Evolutionary conservation across 495 filamentous ascomycete genomes (phyloP).

Genomic region (Tuber melanosporum): DNA sequence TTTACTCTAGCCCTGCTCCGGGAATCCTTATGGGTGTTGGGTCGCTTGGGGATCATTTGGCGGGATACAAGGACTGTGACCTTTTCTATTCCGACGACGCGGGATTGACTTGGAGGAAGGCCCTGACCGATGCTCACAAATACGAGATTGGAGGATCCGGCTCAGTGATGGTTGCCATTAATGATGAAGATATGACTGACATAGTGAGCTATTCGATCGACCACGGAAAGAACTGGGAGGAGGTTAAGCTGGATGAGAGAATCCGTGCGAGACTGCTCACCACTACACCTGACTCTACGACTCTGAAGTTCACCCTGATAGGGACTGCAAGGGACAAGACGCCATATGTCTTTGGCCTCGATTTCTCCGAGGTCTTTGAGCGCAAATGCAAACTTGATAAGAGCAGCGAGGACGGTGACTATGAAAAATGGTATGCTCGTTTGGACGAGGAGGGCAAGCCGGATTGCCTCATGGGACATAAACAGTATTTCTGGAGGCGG

Average conservation of each 20-base stretch:
- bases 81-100: slow-evolving; percentile 88
- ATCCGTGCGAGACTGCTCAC: slow-evolving; percentile 64
- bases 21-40: slow-evolving; percentile 89
- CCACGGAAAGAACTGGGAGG: slow-evolving; percentile 75
- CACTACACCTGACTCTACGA: slow-evolving; percentile 83
- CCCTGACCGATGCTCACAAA: slow-evolving; percentile 73
- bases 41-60: slow-evolving; percentile 69
- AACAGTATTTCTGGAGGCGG: slow-evolving; percentile 70
- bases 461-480: slow-evolving; percentile 90
- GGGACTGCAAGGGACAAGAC: slow-evolving; percentile 48
- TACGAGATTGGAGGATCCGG: slow-evolving; percentile 94
- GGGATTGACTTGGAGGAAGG: slow-evolving; percentile 71
- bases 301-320: slow-evolving; percentile 76
- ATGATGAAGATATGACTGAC: slow-evolving; percentile 58
- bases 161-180: slow-evolving; percentile 73
- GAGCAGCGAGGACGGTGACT: slow-evolving; percentile 50
- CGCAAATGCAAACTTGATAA: slow-evolving; percentile 62
- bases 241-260: slow-evolving; percentile 55
- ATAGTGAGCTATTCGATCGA: slow-evolving; percentile 74
- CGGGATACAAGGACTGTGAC: slow-evolving; percentile 59
- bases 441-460: slow-evolving; percentile 70
- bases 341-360: slow-evolving; percentile 60
- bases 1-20: slow-evolving; percentile 89
- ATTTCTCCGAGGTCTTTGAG: slow-evolving; percentile 77
- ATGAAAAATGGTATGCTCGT: slow-evolving; percentile 81